Conservation (phyloP, 495 filamentous ascomycete genomes). For the Pseudevernia furfuracea region DNA sequence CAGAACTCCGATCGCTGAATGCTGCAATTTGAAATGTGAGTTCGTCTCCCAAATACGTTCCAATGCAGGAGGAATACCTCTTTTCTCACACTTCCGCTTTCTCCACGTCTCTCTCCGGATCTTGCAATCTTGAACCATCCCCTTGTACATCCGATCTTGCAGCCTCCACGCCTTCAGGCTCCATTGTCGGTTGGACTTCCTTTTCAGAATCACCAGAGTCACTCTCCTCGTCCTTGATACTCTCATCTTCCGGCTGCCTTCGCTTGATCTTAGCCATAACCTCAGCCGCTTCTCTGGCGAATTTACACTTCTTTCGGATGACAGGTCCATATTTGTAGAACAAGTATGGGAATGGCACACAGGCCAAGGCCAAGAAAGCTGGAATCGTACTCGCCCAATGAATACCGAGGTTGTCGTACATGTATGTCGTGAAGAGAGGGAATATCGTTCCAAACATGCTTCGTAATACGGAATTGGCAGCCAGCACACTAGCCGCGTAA, state of each 20-base stretch:
- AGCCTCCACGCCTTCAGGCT: slow-evolving; percentile 11
- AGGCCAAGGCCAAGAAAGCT: slow-evolving; percentile 67
- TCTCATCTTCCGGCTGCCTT: background rate
- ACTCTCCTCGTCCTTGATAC: slow-evolving; percentile 18
- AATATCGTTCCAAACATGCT: slow-evolving; percentile 72
- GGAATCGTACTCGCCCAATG: slow-evolving; percentile 76
- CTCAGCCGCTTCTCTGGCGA: slow-evolving; percentile 51
- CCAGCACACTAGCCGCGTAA: slow-evolving; percentile 72
- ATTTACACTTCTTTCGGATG: slow-evolving; percentile 68
- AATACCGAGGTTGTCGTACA: slow-evolving; percentile 68
- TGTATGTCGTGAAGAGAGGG: slow-evolving; percentile 72
- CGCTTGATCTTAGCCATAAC: slow-evolving; percentile 1
- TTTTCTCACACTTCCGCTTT: slow-evolving; percentile 7
- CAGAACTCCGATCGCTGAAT: background rate
- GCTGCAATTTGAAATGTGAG: background rate
- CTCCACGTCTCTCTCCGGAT: slow-evolving; percentile 13
- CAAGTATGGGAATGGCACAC: slow-evolving; percentile 72
- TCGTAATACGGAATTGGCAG: slow-evolving; percentile 66
- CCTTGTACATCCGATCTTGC: slow-evolving; percentile 5
- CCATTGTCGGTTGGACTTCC: background rate
- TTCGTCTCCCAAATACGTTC: background rate
- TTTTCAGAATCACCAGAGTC: slow-evolving; percentile 1
- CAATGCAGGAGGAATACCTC: background rate
- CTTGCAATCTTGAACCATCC: background rate
- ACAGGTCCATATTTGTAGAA: slow-evolving; percentile 66